Evolutionary conservation across 495 filamentous ascomycete genomes (phyloP).

Genomic region (Podospora appendiculata): DNA sequence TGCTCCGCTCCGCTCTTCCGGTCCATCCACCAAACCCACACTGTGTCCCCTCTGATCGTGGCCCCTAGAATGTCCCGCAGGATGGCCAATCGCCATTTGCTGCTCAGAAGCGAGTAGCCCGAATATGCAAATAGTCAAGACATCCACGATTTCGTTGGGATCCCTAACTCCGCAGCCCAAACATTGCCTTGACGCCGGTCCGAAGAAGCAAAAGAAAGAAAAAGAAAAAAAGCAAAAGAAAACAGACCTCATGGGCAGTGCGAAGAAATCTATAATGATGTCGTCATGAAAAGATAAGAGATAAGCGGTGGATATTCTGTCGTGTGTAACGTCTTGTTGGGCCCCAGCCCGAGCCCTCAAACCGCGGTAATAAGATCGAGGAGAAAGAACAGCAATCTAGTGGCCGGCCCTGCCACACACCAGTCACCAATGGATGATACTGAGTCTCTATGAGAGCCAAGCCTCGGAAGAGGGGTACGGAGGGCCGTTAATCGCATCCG

Average conservation of each 20-base stretch:
- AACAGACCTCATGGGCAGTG: background rate
- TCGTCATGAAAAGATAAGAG: background rate
- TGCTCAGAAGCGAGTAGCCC: no score
- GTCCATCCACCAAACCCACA: no score
- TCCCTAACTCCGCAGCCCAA: no score
- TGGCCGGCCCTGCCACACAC: background rate
- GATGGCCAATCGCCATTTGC: no score
- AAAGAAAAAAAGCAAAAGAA: constrained; percentile 1
- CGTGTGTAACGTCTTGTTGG: background rate
- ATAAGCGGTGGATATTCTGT: background rate
- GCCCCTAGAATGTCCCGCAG: no score
- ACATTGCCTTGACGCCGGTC: no score
- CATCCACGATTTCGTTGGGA: no score
- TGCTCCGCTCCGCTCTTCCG: no score
- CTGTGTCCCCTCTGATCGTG: no score
- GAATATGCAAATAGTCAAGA: no score
- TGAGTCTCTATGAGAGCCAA: constrained; percentile 11
- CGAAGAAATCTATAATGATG: constrained; percentile 8
- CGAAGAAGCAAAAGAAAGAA: background rate
- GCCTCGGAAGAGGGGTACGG: background rate
- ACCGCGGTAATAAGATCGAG: background rate
- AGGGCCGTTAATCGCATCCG: constrained; percentile 1
- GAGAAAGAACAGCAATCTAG: background rate
- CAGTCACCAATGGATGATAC: background rate
- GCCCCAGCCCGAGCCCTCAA: no score